These are phyloP conservation scores for Brettanomyces naardenensis DNA, from an alignment of 805 yeast genomes.

Conservation along the genomic window DNA sequence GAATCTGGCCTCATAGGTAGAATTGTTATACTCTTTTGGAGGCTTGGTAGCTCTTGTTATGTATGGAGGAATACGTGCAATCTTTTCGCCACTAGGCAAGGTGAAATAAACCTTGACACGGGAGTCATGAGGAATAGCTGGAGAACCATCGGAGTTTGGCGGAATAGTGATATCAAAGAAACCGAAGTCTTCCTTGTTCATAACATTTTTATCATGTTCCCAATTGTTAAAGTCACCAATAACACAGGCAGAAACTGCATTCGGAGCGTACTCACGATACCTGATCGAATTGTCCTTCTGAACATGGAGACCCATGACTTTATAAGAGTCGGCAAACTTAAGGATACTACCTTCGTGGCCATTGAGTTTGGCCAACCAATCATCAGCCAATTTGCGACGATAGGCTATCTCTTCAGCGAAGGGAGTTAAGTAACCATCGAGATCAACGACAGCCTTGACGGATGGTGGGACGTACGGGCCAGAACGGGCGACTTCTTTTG, in stretches of 20 bases:
- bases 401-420: conserved; percentile 57
- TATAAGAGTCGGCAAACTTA: conserved; percentile 70
- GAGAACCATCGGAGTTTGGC: conserved; percentile 39
- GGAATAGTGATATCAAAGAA: conserved; percentile 58
- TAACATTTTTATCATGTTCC: conserved; percentile 48
- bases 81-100: conserved; percentile 56
- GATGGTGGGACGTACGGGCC: conserved; percentile 13
- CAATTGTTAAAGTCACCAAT: conserved; percentile 91
- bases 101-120: conserved; percentile 64
- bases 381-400: conserved; percentile 57
- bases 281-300: conserved; percentile 45
- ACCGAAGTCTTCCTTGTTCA: conserved; percentile 62
- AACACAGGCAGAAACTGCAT: conserved; percentile 66
- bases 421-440: conserved; percentile 87
- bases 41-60: conserved; percentile 75
- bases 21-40: conserved; percentile 37
- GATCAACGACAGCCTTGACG: conserved; percentile 53
- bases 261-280: conserved; percentile 86
- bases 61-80: conserved; percentile 90
- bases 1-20: conserved; percentile 75
- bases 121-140: conserved; percentile 76
- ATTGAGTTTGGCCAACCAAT: conserved; percentile 52
- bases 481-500: too few relatives aligned
- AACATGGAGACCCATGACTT: conserved; percentile 70
- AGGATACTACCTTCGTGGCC: conserved; percentile 57